Conservation (phyloP, 108 stramenopile species). For the Skeletonema costatum region DNA sequence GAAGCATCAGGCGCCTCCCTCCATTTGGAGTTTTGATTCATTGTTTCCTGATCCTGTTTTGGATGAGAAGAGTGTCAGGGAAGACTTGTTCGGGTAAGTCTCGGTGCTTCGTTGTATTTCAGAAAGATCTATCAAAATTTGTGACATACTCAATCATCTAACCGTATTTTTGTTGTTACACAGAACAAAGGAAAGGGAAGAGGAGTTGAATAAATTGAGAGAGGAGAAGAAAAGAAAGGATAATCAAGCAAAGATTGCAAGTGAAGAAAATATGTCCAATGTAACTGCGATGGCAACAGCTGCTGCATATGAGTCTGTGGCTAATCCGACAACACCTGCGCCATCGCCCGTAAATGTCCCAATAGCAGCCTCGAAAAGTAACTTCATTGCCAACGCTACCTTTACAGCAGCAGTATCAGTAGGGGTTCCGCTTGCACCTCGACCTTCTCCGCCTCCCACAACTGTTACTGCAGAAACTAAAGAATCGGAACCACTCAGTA, state of each 20-base stretch:
- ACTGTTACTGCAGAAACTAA: not conserved
- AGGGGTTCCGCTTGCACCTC: not conserved
- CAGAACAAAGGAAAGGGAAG: conserved; percentile 28
- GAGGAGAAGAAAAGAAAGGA: conserved; percentile 17
- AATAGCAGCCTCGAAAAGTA: not conserved
- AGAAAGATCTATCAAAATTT: not conserved
- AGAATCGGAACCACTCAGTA: conserved; percentile 8
- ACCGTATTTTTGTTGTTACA: not conserved
- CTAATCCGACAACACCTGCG: not conserved
- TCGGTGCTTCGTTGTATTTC: not conserved
- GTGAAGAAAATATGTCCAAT: not conserved
- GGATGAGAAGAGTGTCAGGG: conserved; percentile 67
- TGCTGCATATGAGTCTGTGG: not conserved
- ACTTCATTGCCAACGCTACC: not conserved
- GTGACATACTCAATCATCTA: not conserved
- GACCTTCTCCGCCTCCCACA: conserved; percentile 6
- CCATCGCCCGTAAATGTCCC: not conserved
- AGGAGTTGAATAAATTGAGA: conserved; percentile 4
- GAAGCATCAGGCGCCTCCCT: conserved; percentile 47
- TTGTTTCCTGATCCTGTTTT: conserved; percentile 79
- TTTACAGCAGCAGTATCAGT: not conserved
- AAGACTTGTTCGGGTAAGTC: conserved; percentile 64
- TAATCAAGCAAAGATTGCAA: not conserved
- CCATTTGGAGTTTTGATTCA: conserved; percentile 83
- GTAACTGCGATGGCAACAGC: not conserved